These are phyloP conservation scores for Rhodotorula babjevae DNA, from an alignment of 768 basidiomycete species.

Conservation along the genomic window DNA sequence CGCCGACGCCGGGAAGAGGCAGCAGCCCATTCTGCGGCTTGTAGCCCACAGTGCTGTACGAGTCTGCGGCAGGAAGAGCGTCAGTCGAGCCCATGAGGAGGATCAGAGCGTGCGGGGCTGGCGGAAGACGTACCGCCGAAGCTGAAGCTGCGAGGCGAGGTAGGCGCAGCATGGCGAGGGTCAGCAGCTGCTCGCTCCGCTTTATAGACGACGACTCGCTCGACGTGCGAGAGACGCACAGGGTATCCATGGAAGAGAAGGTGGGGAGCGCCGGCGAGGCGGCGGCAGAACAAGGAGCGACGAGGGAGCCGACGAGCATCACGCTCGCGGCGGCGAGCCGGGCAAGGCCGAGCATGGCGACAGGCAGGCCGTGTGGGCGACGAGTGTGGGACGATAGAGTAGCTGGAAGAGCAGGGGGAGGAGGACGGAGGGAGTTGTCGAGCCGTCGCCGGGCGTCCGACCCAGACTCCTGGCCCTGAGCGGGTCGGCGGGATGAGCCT, in stretches of 20 bases:
- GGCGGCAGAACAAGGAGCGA: background rate
- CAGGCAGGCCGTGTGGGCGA: no score
- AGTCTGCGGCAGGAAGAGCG: background rate
- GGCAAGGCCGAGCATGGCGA: no score
- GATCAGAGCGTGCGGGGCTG: no score
- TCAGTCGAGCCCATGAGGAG: background rate
- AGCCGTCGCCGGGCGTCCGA: no score
- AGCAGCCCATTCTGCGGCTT: background rate
- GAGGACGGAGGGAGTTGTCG: no score
- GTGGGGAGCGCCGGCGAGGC: background rate
- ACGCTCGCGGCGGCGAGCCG: no score
- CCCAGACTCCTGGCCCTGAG: no score
- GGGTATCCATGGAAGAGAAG: background rate
- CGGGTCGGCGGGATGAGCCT: no score
- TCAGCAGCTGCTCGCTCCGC: background rate
- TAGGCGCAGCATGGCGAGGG: background rate
- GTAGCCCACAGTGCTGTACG: conserved; percentile 16
- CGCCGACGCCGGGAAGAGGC: background rate
- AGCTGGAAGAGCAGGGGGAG: background rate
- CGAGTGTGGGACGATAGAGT: background rate
- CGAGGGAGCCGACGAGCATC: no score
- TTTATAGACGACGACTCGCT: no score
- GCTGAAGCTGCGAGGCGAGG: background rate
- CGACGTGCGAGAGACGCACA: background rate
- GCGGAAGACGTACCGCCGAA: background rate